Evolutionary conservation across 768 basidiomycete genomes (phyloP).

Genomic region (Mycena leptocephala): DNA sequence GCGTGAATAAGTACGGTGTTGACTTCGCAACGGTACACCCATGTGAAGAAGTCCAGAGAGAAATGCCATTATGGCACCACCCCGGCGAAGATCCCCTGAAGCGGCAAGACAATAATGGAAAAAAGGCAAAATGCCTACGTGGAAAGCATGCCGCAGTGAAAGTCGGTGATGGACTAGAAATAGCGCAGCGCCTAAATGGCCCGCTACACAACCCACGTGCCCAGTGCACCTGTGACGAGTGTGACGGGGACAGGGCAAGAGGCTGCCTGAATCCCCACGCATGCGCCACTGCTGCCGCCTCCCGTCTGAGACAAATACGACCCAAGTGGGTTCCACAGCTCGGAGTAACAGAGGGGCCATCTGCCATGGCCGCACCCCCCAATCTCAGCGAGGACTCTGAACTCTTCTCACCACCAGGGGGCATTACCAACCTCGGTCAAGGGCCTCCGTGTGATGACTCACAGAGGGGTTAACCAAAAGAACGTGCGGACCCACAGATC

Average conservation of each 20-base stretch:
- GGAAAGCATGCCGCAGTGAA: no score
- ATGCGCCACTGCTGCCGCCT: not conserved
- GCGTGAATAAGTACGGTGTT: conserved; percentile 30
- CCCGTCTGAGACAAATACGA: not conserved
- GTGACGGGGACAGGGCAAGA: not conserved
- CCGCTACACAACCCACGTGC: not conserved
- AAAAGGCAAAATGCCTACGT: no score
- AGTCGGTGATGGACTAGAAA: no score
- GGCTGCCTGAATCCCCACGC: conserved; percentile 24
- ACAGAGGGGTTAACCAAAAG: not conserved
- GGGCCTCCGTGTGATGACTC: not conserved
- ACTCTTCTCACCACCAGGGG: not conserved
- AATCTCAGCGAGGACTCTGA: conserved; percentile 10
- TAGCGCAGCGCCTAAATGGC: not conserved
- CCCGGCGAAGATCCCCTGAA: no score
- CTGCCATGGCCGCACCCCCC: no score
- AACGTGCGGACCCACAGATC: not conserved
- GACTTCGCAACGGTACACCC: not conserved
- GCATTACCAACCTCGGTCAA: not conserved
- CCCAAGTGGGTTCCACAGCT: no score
- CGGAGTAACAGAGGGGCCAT: no score
- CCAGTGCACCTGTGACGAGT: conserved; percentile 5
- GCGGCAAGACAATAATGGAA: no score
- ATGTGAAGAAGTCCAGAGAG: not conserved
- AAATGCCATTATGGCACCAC: conserved; percentile 34